Percentiles rank a stretch among this genome's conserved stretches.
These are phyloP conservation scores for Lentinus tigrinus DNA, from an alignment of 768 basidiomycete species.

Conservation along the genomic window DNA sequence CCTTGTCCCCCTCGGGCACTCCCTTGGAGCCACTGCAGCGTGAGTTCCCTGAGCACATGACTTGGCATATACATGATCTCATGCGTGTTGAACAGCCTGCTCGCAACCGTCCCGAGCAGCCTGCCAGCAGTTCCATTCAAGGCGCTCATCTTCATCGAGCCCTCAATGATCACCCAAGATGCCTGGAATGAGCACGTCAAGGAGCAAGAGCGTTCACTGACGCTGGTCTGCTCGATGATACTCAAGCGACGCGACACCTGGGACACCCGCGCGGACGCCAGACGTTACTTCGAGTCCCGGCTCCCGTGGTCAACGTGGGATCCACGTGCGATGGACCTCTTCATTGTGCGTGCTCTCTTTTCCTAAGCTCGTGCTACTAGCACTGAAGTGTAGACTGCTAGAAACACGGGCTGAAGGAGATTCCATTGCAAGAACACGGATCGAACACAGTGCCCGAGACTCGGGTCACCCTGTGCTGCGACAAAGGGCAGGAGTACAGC, in stretches of 20 bases:
- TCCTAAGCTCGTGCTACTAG: not conserved
- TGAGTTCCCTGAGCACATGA: not conserved
- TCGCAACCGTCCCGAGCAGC: not conserved
- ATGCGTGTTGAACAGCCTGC: not conserved
- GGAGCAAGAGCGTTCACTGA: constrained; percentile 6
- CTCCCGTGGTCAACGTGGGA: constrained; percentile 13
- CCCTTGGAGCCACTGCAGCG: constrained; percentile 7
- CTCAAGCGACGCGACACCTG: constrained; percentile 9
- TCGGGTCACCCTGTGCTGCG: constrained; percentile 6
- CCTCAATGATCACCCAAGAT: constrained; percentile 10
- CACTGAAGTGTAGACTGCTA: not conserved
- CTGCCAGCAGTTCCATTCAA: not conserved
- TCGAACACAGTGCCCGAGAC: not conserved
- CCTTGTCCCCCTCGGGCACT: constrained; percentile 15
- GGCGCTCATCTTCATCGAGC: not conserved
- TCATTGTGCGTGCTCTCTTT: not conserved
- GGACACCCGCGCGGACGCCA: constrained; percentile 7
- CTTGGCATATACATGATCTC: not conserved
- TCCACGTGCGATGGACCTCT: constrained; percentile 12
- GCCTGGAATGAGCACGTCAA: not conserved
- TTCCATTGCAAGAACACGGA: not conserved
- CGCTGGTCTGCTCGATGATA: not conserved
- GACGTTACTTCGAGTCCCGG: constrained; percentile 8
- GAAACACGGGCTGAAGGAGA: constrained; percentile 1
- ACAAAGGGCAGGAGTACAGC: constrained; percentile 6